Evolutionary conservation across 768 basidiomycete genomes (phyloP).

Genomic region (Mycena sanguinolenta): DNA sequence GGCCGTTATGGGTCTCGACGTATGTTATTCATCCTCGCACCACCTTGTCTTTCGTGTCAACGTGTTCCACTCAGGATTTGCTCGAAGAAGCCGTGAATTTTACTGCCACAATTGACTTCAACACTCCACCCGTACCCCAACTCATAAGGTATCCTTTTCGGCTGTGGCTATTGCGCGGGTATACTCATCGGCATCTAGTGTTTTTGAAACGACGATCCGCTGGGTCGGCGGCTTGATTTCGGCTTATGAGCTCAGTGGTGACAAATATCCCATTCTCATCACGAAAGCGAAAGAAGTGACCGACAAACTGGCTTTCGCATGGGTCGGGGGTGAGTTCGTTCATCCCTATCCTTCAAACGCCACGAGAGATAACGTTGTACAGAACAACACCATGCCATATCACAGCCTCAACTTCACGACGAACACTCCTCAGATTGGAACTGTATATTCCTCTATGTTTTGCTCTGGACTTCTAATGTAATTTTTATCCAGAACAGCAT

Average conservation of each 20-base stretch:
- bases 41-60: no score
- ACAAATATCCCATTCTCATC: constrained; percentile 63
- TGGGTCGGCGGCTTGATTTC: constrained; percentile 77
- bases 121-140: constrained; percentile 55
- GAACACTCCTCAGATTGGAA: constrained; percentile 54
- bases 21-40: no score
- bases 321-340: constrained; percentile 64
- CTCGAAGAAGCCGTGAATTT: constrained; percentile 70
- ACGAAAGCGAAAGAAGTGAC: constrained; percentile 74
- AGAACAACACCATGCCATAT: constrained; percentile 56
- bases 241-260: constrained; percentile 76
- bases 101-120: constrained; percentile 68
- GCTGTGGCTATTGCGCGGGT: no score
- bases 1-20: constrained; percentile 61
- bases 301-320: constrained; percentile 74
- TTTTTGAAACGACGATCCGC: constrained; percentile 86
- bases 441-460: constrained; percentile 41
- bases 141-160: constrained; percentile 58
- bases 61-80: no score
- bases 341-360: no score
- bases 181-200: constrained; percentile 49
- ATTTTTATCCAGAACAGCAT: constrained; percentile 56
- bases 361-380: no score
- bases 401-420: constrained; percentile 57
- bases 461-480: background rate